Conservation (phyloP, 129 eudicot species). For the Lactuca sativa region DNA sequence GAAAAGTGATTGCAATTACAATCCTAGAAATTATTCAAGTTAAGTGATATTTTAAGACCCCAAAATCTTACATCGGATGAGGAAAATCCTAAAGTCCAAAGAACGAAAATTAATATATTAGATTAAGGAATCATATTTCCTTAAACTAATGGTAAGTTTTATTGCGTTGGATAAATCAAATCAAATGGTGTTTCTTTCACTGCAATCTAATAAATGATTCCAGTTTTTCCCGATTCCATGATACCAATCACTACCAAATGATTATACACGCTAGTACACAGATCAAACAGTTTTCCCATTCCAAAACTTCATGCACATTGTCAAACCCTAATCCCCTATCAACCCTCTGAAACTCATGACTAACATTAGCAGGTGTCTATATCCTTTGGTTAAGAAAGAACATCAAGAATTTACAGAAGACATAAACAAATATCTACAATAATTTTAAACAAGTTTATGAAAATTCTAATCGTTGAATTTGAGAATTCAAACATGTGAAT, state of each 20-base stretch:
- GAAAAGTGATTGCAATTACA: too few species aligned
- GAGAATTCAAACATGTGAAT: conserved; percentile 20
- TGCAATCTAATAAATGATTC: not conserved
- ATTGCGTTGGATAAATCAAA: not conserved
- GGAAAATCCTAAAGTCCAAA: not conserved
- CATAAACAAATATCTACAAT: not conserved
- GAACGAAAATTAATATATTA: too few species aligned
- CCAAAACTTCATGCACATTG: not conserved
- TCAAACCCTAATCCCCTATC: not conserved
- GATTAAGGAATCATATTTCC: too few species aligned
- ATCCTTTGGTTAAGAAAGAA: not conserved
- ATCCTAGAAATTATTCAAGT: too few species aligned
- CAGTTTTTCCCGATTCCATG: too few species aligned
- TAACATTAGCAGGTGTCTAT: not conserved
- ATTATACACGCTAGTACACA: too few species aligned
- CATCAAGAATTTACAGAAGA: conserved; percentile 4
- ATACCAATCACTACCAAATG: too few species aligned
- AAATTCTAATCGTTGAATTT: not conserved
- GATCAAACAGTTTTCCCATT: too few species aligned
- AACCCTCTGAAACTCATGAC: not conserved
- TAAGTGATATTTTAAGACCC: too few species aligned
- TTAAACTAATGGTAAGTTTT: not conserved
- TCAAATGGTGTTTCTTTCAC: too few species aligned
- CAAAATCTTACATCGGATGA: too few species aligned
- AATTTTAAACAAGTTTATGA: not conserved